These are phyloP conservation scores for Orbilia quercus DNA, from an alignment of 2,329 filamentous ascomycete genomes.

Conservation along the genomic window DNA sequence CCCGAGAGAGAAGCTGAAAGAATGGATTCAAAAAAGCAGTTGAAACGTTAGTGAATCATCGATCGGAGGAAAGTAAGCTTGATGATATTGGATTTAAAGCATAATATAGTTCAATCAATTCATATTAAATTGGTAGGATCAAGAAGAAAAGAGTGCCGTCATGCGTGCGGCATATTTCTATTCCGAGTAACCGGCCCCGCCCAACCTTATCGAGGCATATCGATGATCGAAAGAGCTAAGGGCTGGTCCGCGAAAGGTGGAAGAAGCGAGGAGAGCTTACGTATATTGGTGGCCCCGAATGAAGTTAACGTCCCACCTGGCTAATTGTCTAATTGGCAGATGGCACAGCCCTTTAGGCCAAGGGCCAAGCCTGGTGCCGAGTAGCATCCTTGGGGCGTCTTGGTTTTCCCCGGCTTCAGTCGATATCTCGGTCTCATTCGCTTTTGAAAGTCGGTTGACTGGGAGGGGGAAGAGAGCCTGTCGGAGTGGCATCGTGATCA, in stretches of 20 bases:
- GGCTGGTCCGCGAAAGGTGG: constrained; percentile 43
- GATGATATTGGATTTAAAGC: too few relatives aligned
- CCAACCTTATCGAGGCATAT: constrained; percentile 53
- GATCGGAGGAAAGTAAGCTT: constrained; percentile 13
- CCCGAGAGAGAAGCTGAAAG: neutral
- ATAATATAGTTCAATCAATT: neutral
- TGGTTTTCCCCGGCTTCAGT: constrained; percentile 20
- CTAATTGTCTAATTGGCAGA: constrained; percentile 50
- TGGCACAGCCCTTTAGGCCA: constrained; percentile 45
- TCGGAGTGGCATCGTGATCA: too few relatives aligned
- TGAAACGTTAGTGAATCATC: neutral
- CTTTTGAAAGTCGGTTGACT: too few relatives aligned
- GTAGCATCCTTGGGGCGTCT: constrained; percentile 46
- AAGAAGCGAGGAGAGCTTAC: constrained; percentile 54
- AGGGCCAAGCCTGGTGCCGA: constrained; percentile 39
- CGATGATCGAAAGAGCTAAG: constrained; percentile 40
- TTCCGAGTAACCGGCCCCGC: constrained; percentile 54
- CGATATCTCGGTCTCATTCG: neutral
- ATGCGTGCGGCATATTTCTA: constrained; percentile 54
- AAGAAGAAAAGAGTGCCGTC: constrained; percentile 33
- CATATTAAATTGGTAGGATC: neutral
- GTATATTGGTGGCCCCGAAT: constrained; percentile 41
- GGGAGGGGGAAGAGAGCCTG: too few relatives aligned
- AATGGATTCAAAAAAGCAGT: neutral
- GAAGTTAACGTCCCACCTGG: constrained; percentile 30